Evolutionary conservation across 1,139 yeast genomes (phyloP), one percentile per base, ranked within the genome.

Genomic region (Scheffersomyces insectosa): DNA sequence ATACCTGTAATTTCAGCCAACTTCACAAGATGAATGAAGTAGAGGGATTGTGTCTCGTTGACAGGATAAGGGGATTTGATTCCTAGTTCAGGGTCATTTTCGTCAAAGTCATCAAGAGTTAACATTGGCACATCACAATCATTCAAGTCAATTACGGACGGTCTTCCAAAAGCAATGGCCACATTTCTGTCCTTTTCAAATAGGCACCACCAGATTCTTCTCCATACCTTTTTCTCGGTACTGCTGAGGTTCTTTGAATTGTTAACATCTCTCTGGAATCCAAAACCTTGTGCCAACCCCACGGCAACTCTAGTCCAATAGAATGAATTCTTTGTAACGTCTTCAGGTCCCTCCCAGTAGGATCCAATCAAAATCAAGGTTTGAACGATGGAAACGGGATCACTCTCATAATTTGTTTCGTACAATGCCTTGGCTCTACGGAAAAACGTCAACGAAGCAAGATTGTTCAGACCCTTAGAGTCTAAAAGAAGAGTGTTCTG

Each of bases 61-160:
- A 72, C 66, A 7, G 79, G 75, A 54, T 77, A 80, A 32, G 73
- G 74, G 30, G 75, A 56, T 50, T 68, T 49, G 52, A 72, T 38
- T 57, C 77, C 66, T 10, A 52, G 56, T 27, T 70, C 82, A 0
- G 78, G 72, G 48, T 82, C 82, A 51, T 76, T 79, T 53, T 82
- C 83, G 48, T 77, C 67, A 47, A 87, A 80, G 60, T 88, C 95
- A 1, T 79, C 83, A 16, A 76, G 61, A 0, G 80, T 75, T 27
- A 88, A 63, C 90, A 85, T 84, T 9, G 86, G 84, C 14, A 85
- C 90, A 56, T 85, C 93, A 54, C 89, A 83, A 57, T 87, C 95
- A 43, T 82, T 86, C 48, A 86, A 70, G 54, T 83, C 85, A 43
- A 88, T 83, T 49, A 78, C 72, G 9, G 79, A 70, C 0, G 95